Evolutionary conservation across 176 grass and related monocot genomes (phyloP).

Genomic region (Triticum urartu): DNA sequence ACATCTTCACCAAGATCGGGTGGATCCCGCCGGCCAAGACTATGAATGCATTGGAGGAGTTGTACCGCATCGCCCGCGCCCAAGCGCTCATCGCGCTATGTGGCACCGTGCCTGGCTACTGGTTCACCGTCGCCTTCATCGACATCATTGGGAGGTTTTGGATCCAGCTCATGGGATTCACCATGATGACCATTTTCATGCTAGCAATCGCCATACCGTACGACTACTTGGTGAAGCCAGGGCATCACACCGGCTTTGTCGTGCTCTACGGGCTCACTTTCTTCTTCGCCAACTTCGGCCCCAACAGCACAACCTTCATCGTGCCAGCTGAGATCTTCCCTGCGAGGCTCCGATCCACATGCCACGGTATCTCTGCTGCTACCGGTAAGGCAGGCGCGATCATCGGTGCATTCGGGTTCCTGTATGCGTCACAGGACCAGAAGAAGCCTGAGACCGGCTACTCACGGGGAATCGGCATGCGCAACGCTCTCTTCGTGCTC

Average conservation of each 20-base stretch:
- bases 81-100: conserved; percentile 78
- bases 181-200: conserved; percentile 83
- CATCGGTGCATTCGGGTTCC: conserved; percentile 48
- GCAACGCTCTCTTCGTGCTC: conserved; percentile 72
- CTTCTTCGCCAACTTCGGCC: conserved; percentile 82
- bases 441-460: conserved; percentile 48
- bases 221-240: conserved; percentile 41
- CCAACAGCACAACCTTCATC: conserved; percentile 72
- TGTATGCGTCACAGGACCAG: conserved; percentile 47
- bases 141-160: conserved; percentile 65
- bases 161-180: conserved; percentile 76
- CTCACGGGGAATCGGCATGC: conserved; percentile 44
- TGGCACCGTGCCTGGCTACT: conserved; percentile 77
- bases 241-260: conserved; percentile 42
- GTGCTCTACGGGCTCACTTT: conserved; percentile 58
- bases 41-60: conserved; percentile 77
- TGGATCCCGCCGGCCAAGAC: conserved; percentile 65
- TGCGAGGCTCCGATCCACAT: conserved; percentile 42
- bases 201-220: conserved; percentile 53
- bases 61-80: conserved; percentile 57
- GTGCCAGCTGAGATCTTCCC: conserved; percentile 67
- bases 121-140: conserved; percentile 86
- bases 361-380: conserved; percentile 53
- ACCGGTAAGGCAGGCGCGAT: conserved; percentile 48
- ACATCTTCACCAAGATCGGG: conserved; percentile 73